Evolutionary conservation across 192 early-diverging fungal genomes (phyloP).

Genomic region (Backusella morwellensis): DNA sequence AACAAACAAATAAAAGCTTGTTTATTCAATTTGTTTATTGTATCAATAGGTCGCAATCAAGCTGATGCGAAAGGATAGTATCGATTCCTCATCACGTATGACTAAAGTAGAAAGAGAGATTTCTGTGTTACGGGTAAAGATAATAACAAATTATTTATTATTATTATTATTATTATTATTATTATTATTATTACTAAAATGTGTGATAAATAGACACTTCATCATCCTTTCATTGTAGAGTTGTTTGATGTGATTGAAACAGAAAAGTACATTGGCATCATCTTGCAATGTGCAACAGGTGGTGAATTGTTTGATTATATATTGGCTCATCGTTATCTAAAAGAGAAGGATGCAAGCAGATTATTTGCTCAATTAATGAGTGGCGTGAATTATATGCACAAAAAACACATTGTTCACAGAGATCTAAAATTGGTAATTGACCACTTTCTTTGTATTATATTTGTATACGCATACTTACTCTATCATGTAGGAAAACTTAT

Average conservation of each 20-base stretch:
- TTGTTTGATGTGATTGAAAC: slow-evolving; percentile 96
- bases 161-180: not conserved
- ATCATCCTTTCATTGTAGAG: slow-evolving; percentile 90
- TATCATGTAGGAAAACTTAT: slow-evolving; percentile 65
- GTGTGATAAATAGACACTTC: slow-evolving; percentile 68
- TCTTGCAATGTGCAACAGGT: slow-evolving; percentile 95
- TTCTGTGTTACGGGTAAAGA: slow-evolving; percentile 80
- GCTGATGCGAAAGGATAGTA: slow-evolving; percentile 89
- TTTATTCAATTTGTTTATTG: not conserved
- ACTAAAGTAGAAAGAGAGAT: slow-evolving; percentile 96
- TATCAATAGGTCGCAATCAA: slow-evolving; percentile 84
- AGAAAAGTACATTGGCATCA: slow-evolving; percentile 94
- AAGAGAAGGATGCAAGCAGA: slow-evolving; percentile 86
- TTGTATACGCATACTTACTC: not conserved
- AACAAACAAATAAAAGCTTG: not conserved
- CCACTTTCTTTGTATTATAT: not conserved
- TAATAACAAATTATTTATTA: not conserved
- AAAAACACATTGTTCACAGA: slow-evolving; percentile 92
- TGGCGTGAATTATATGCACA: slow-evolving; percentile 93
- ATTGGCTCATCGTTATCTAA: slow-evolving; percentile 89
- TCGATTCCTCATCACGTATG: slow-evolving; percentile 78
- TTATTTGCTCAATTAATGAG: slow-evolving; percentile 93
- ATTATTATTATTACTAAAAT: not conserved
- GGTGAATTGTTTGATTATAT: slow-evolving; percentile 99
- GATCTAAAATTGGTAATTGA: slow-evolving; percentile 88